Base-by-base conservation (phyloP, 169 alveolate species). In the Cryptosporidium parvum region DNA sequence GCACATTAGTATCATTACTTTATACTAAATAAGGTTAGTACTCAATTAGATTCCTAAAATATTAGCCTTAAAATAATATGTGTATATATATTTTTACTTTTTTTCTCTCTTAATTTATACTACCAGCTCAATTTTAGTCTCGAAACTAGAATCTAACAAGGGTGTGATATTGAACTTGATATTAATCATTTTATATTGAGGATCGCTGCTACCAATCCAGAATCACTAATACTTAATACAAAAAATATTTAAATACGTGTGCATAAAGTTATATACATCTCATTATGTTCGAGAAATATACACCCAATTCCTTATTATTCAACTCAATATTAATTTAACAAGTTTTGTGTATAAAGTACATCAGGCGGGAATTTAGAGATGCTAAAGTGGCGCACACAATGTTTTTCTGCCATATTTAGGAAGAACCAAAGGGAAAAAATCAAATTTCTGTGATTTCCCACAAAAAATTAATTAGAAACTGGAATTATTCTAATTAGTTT, bases 341-440 rank as follows among this genome's bases (percentile, higher is more conserved):
- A 31, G 35, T 31, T 31, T 31, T 26, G 37, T 56, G 16, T 37
- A 56, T 56, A 37, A n/a, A 56, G 3, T 48, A n/a, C 26, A 21
- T 8, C 23, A 56, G 67, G 67, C 67, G 67, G 67, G 67, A 56
- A 56, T 37, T 26, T 0, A 7, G 7, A 10, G 67, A 56, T 56
- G 67, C 67, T 2, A 56, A 56, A 21, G 67, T 56, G 67, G 67
- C 67, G 67, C 67, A 56, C 67, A 56, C 67, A 56, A 23, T 2
- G 6, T 56, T 56, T 16, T 33, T 37, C 51, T 37, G 59, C 37
- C 80, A 69, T 52, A 69, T 69, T 69, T 1, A 21, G 29, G 80
- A 69, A 44, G 16, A 26, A 12, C 42, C 37, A 39, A 16, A 69
- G 35, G 9, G 31, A 42, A 37, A 26, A 68, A 68, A 68, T 68